Evolutionary conservation across 176 grass and related monocot genomes (phyloP).

Genomic region (Carex myosuroides): DNA sequence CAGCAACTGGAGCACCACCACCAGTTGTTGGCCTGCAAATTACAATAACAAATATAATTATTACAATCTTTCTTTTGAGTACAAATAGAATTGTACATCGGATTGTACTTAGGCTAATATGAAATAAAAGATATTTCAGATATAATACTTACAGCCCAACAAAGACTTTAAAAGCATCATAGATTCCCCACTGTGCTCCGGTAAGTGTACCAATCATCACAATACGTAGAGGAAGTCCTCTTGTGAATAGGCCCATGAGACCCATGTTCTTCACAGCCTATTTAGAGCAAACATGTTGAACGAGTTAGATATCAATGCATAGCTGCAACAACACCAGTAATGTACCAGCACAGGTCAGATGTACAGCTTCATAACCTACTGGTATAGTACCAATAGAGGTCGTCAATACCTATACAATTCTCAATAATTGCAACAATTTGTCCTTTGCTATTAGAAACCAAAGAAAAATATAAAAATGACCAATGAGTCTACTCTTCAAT

Average conservation of each 20-base stretch:
- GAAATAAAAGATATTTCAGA: background rate
- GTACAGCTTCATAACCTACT: background rate
- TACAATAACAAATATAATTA: background rate
- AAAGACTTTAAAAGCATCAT: slow-evolving; percentile 88
- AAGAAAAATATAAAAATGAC: background rate
- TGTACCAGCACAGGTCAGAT: background rate
- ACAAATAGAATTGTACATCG: background rate
- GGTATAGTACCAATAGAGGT: background rate
- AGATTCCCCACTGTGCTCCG: slow-evolving; percentile 75
- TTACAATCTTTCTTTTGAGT: background rate
- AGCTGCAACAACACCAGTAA: background rate
- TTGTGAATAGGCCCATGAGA: slow-evolving; percentile 60
- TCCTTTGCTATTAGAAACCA: background rate
- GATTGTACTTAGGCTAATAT: background rate
- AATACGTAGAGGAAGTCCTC: slow-evolving; percentile 79
- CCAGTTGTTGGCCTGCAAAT: slow-evolving; percentile 74
- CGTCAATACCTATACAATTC: background rate
- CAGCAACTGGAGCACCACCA: slow-evolving; percentile 41
- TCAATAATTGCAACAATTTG: background rate
- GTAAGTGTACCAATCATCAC: slow-evolving; percentile 86
- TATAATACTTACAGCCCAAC: slow-evolving; percentile 57
- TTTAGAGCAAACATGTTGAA: background rate
- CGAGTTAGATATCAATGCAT: background rate
- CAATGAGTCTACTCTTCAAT: background rate
- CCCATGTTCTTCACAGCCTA: slow-evolving; percentile 84